Base-by-base conservation (phyloP, 257 asterid genomes). In the Gentiana macrophylla region DNA sequence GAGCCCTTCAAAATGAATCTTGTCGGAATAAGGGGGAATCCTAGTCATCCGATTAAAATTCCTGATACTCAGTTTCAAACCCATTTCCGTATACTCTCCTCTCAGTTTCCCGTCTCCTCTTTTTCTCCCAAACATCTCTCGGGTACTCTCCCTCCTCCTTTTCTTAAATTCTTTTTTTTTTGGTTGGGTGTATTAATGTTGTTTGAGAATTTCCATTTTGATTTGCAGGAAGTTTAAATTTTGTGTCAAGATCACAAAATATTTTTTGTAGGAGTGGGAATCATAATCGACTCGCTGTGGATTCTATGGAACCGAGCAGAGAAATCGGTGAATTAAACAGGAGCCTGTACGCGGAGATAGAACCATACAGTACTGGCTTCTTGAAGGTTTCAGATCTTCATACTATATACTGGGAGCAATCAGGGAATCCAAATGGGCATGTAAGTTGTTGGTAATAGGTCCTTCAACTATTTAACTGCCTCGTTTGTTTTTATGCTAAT, bases 301-400 rank as follows among this genome's bases (percentile, higher is more conserved):
- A 56, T 55, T 53, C 72, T 47, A 86, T 82, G 98, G 92, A 75
- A 57, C 57, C 73, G 65, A 73, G 64, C 63, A 70, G 34, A 10
- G 77, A 56, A 45, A 12, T 36, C 69, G 50, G 71, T 2, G 80
- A 66, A 55, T 46, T 79, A 3, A 77, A 56, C 36, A 73, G 77
- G 77, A 81, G 63, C 57, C 76, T 87, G 65, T 81, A 84, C 65
- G 68, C 89, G 12, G 89, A 84, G 43, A 77, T 88, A 67, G 97
- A 87, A 74, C 93, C 98, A 0, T 85, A 78, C 60, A 32, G 73
- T 63, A 70, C 93, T 8, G 97, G 95, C 12, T 79, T 72, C 64
- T 77, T 88, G 52, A 85, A 81, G 83, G 98, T 92, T 70, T 92
- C 98, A 2, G 93, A 88, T 67, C 79, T 83, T 72, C 98, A 92